These are phyloP conservation scores for Castanea mollissima DNA, from an alignment of 306 rosid genomes.

Conservation along the genomic window DNA sequence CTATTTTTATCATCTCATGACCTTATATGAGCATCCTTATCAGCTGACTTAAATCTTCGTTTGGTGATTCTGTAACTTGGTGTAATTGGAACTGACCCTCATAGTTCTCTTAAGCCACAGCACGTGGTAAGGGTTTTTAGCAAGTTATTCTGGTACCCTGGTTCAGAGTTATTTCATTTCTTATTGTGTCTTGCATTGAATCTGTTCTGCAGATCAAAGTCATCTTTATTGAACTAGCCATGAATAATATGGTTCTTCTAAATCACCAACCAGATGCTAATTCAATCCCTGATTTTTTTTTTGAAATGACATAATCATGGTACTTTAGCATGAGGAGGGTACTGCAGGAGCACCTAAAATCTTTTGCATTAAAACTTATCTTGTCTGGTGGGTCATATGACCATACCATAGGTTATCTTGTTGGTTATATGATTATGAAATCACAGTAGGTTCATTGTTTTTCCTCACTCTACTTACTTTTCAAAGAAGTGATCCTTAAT, in stretches of 20 bases:
- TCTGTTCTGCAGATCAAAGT: neutral
- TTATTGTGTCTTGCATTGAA: neutral
- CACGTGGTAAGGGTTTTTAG: neutral
- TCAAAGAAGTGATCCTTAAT: neutral
- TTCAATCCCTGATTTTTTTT: neutral
- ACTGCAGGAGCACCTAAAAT: neutral
- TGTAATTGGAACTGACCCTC: too few relatives aligned
- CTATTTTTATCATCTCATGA: too few relatives aligned
- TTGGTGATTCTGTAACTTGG: too few relatives aligned
- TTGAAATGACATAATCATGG: neutral
- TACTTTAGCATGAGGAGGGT: neutral
- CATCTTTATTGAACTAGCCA: neutral
- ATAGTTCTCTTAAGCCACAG: neutral
- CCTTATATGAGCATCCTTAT: too few relatives aligned
- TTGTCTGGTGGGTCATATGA: neutral
- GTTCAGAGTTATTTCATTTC: neutral
- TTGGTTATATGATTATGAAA: neutral
- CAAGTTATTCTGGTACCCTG: neutral
- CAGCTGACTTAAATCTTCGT: too few relatives aligned
- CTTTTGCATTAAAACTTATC: neutral
- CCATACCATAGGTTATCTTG: neutral
- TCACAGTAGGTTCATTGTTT: neutral
- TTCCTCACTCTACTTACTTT: neutral
- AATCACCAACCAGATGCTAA: neutral
- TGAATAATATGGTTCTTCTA: neutral